A percentile compares a stretch with the other conserved stretches of the same genome.
Evolutionary conservation across 768 basidiomycete species (phyloP).

Genomic region (Suillus spraguei): DNA sequence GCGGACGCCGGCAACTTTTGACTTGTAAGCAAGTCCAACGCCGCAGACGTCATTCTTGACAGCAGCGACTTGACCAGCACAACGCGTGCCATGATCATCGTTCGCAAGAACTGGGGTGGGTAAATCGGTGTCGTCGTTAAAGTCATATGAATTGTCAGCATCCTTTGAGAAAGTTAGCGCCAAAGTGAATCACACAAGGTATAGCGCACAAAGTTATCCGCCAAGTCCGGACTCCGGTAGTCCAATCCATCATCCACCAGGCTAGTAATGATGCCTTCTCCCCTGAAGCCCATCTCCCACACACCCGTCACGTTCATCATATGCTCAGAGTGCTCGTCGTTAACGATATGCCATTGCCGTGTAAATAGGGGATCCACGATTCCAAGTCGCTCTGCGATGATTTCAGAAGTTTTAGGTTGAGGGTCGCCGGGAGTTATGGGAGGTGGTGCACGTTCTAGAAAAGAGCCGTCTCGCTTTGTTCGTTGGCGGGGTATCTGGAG

Average conservation of each 20-base stretch:
- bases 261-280: slow-evolving; percentile 82
- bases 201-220: slow-evolving; percentile 78
- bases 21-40: slow-evolving; percentile 89
- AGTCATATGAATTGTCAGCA: slow-evolving; percentile 88
- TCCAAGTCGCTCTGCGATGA: slow-evolving; percentile 58
- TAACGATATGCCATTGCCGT: slow-evolving; percentile 94
- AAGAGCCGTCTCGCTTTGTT: slow-evolving; percentile 49
- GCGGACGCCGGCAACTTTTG: slow-evolving; percentile 91
- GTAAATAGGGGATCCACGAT: slow-evolving; percentile 83
- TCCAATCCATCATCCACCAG: slow-evolving; percentile 97
- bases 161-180: slow-evolving; percentile 50
- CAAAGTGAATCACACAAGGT: neutral
- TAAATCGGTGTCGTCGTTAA: slow-evolving; percentile 88
- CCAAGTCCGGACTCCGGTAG: slow-evolving; percentile 83
- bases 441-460: slow-evolving; percentile 54
- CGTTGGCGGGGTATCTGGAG: slow-evolving; percentile 70
- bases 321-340: slow-evolving; percentile 77
- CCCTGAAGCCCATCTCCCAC: slow-evolving; percentile 91
- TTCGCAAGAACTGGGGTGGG: slow-evolving; percentile 88
- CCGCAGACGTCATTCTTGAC: slow-evolving; percentile 93
- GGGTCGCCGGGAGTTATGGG: slow-evolving; percentile 43
- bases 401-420: slow-evolving; percentile 37
- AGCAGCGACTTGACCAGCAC: slow-evolving; percentile 96
- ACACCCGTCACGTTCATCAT: slow-evolving; percentile 92
- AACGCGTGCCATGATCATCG: slow-evolving; percentile 97